A percentile compares a stretch with the other conserved stretches of the same genome.
Evolutionary conservation across 768 basidiomycete genomes (phyloP).

Genomic region (Auricularia sp.): DNA sequence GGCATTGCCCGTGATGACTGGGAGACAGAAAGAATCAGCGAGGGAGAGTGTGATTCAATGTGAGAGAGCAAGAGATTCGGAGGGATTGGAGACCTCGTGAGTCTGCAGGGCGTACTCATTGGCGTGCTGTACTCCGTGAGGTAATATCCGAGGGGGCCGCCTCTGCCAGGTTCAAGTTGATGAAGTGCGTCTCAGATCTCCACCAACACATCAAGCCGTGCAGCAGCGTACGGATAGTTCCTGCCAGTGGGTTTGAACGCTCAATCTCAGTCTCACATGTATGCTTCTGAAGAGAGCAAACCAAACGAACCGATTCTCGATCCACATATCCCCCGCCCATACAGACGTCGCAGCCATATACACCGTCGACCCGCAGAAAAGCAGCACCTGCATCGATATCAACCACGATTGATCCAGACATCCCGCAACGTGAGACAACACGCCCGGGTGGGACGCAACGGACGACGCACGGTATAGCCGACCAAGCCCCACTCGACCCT

Average conservation of each 20-base stretch:
- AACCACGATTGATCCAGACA: too few species aligned
- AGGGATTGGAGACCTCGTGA: fast-evolving
- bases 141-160: background rate
- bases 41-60: too few species aligned
- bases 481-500: background rate
- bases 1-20: background rate
- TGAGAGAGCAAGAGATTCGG: too few species aligned
- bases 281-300: too few species aligned
- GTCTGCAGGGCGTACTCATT: background rate
- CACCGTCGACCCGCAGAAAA: background rate
- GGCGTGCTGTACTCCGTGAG: background rate
- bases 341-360: background rate
- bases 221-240: background rate
- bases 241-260: background rate
- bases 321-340: background rate
- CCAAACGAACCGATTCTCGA: too few species aligned
- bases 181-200: too few species aligned
- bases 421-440: background rate
- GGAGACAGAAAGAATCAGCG: too few species aligned
- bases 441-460: too few species aligned
- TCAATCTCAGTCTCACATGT: too few species aligned
- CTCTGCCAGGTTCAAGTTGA: background rate
- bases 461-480: background rate
- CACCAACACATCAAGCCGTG: too few species aligned
- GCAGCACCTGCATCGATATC: background rate